A percentile compares a stretch with the other conserved stretches of the same genome.
phyloP scores from a whole-genome alignment of 2,329 filamentous ascomycete species.

The Pseudocercospora eumusae region DNA sequence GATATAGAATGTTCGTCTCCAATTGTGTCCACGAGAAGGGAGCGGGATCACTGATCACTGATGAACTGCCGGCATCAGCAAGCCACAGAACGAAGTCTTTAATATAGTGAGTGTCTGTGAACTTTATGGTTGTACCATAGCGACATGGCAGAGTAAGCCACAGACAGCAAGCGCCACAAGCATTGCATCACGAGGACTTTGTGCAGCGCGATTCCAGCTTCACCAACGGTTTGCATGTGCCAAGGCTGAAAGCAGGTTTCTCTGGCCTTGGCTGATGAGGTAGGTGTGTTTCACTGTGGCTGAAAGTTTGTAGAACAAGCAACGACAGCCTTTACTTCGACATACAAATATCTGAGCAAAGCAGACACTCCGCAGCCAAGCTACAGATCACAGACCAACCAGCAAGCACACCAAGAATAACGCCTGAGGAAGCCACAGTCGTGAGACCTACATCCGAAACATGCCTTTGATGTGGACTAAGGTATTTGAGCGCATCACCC shows the following conservation, averaged over 20 bases:
- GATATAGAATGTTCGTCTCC: background rate
- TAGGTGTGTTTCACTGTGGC: constrained; percentile 2
- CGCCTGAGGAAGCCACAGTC: background rate
- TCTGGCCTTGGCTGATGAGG: constrained; percentile 1
- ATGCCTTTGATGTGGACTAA: constrained; percentile 54
- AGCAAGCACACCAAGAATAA: background rate
- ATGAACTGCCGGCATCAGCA: too few relatives aligned
- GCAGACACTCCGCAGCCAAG: background rate
- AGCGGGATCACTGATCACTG: background rate
- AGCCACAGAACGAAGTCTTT: too few relatives aligned
- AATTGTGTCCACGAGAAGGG: background rate
- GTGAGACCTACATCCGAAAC: constrained; percentile 17
- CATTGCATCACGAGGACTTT: background rate
- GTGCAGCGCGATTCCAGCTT: background rate
- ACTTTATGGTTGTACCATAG: background rate
- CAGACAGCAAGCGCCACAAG: background rate
- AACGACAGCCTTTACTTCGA: background rate
- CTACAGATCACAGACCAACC: background rate
- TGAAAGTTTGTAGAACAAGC: constrained; percentile 8
- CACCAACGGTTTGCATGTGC: background rate
- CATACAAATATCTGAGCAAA: constrained; percentile 1
- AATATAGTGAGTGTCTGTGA: background rate
- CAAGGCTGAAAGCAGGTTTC: constrained; percentile 1
- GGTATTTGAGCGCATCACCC: constrained; percentile 16
- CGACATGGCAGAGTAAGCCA: background rate